Evolutionary conservation across 345 rosid genomes (phyloP), one percentile per base, ranked within the genome.

Genomic region (Eucalyptus tenuipes): DNA sequence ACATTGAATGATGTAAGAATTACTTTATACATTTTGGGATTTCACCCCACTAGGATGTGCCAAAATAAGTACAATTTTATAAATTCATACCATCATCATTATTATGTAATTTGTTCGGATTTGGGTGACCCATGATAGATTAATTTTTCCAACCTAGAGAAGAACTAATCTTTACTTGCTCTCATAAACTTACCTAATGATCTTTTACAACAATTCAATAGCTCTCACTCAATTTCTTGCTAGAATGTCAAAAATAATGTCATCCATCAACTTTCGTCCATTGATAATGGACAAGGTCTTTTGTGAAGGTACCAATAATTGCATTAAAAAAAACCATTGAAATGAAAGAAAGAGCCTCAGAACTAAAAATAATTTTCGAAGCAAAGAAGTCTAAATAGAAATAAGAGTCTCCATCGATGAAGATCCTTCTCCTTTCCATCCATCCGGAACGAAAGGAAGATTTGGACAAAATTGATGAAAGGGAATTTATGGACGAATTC

Each of bases 321-420:
- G 37, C 18, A n/a, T 7, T n/a, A n/a, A 27, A 59, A 59, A 8
- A 59, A 59, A 25, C 31, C 31, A 5, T 59, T 3, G 8, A 59
- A 11, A 29, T 12, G 66, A 27, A 59, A 59, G 66, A 59, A 59
- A 59, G n/a, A 7, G 31, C 27, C 15, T 14, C 12, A 13, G 15
- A 59, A 59, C 7, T 59, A 25, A 12, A 59, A 27, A 6, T 61
- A 29, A 29, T 27, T 11, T 59, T 4, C 31, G 8, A 59, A 59
- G n/a, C 0, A 8, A 59, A n/a, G 18, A 13, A 14, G 18, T 4
- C 3, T 64, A n/a, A 64, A 16, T n/a, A 64, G 37, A n/a, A n/a
- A 7, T 14, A 7, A 13, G 7, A 17, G 18, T 1, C 8, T 64
- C 10, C 37, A n/a, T n/a, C 18, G 4, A n/a, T 4, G 37, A n/a